Evolutionary conservation across 2,329 filamentous ascomycete species (phyloP).

Genomic region (Pseudocercospora crystallina): DNA sequence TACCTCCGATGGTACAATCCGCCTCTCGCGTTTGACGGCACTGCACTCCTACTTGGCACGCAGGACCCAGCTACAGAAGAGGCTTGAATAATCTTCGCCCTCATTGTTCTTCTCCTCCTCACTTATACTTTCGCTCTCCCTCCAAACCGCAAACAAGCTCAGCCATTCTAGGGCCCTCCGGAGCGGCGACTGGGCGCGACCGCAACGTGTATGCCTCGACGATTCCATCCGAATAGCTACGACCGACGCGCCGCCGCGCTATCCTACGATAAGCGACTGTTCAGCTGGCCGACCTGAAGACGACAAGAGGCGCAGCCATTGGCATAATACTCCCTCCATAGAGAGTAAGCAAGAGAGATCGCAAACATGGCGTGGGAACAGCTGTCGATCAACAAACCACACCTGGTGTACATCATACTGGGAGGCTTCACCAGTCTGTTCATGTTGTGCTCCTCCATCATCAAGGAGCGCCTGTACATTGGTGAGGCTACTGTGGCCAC

Average conservation of each 20-base stretch:
- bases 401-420: conserved; percentile 97
- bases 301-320: neutral
- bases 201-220: conserved; percentile 23
- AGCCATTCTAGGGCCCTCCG: conserved; percentile 24
- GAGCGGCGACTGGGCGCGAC: conserved; percentile 38
- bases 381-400: conserved; percentile 84
- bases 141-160: conserved; percentile 2
- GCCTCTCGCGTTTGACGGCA: conserved; percentile 10
- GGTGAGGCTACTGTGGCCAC: conserved; percentile 95
- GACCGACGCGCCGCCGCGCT: conserved; percentile 16
- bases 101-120: conserved; percentile 5
- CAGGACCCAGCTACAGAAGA: conserved; percentile 5
- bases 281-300: conserved; percentile 9
- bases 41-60: conserved; percentile 7
- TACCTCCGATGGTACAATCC: too few species aligned
- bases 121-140: neutral
- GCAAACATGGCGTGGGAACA: conserved; percentile 72
- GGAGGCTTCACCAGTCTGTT: conserved; percentile 97
- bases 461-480: conserved; percentile 98
- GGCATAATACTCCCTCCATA: neutral
- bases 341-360: neutral
- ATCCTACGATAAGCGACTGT: conserved; percentile 17
- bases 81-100: conserved; percentile 16
- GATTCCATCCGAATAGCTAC: conserved; percentile 7
- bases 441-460: conserved; percentile 96